A percentile compares a stretch with the other conserved stretches of the same genome.
Evolutionary conservation across 2,329 filamentous ascomycete genomes (phyloP).

Genomic region (Fusarium sterilihyphosum): DNA sequence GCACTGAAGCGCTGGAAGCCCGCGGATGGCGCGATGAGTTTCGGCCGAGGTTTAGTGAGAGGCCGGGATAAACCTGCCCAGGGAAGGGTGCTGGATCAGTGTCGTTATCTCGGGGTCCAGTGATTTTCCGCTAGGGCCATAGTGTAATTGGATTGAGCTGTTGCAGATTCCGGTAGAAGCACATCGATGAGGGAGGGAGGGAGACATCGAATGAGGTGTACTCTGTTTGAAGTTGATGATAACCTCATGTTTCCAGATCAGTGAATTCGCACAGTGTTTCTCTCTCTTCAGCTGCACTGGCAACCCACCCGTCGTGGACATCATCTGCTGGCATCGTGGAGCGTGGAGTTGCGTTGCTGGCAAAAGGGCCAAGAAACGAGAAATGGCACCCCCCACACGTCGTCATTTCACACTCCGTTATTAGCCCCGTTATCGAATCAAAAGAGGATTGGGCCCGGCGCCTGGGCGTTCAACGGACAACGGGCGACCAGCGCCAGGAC

Average conservation of each 20-base stretch:
- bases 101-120: constrained; percentile 5
- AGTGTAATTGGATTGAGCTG: background rate
- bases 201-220: background rate
- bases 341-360: constrained; percentile 29
- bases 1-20: constrained; percentile 21
- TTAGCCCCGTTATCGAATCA: constrained; percentile 44
- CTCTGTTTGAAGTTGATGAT: constrained; percentile 4
- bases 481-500: constrained; percentile 28
- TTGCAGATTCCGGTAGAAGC: background rate
- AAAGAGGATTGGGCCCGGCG: constrained; percentile 35
- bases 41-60: constrained; percentile 34
- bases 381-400: constrained; percentile 41
- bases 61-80: constrained; percentile 9
- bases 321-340: constrained; percentile 32
- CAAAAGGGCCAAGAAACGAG: constrained; percentile 35
- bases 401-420: constrained; percentile 44
- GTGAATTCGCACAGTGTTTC: constrained; percentile 40
- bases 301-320: constrained; percentile 35
- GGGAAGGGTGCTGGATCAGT: constrained; percentile 3
- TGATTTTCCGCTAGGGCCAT: background rate
- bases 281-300: constrained; percentile 34
- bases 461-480: constrained; percentile 39
- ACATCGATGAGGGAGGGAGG: background rate
- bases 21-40: constrained; percentile 36
- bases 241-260: constrained; percentile 7